Evolutionary conservation across 1,284 basidiomycete genomes (phyloP), one percentile per base, ranked within the genome.

Genomic region (Sutorius eximius): DNA sequence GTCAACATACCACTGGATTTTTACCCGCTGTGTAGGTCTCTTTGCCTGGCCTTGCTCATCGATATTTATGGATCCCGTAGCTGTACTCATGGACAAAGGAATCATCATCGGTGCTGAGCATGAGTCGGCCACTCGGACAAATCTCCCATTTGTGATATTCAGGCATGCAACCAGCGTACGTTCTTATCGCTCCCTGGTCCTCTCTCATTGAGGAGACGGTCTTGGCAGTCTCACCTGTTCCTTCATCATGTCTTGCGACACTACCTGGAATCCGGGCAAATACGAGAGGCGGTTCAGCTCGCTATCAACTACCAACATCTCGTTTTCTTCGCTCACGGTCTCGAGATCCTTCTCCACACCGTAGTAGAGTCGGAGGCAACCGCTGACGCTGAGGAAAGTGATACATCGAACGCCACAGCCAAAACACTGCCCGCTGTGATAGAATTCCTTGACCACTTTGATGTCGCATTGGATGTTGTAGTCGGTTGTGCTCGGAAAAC

Each of bases 401-500:
- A 64, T 37, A 50, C 62, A 13, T 58, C 69, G 18, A 67, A 62
- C 29, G 52, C 61, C 43, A 40, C 64, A 51, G 59, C 61, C 34
- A 62, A 66, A 43, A 72, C 77, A 18, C 74, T 98, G 11, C 80
- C 87, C 0, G 76, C 80, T 1, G 88, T 92, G 2, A 81, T 98
- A 51, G 89, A 92, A 59, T 99, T 99, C 67, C 75, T 99, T 61
- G 96, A 99, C 68, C 86, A 98, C 70, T 99, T 98, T 68, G 89
- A 93, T 55, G 87, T 85, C 50, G 83, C 90, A 5, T 76, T 98
- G 51, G 92, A 97, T 57, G 95, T 99, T 5, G 92, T 99, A 2
- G 96, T 98, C 9, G 88, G 91, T 7, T 98, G 96, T 67, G 97
- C 97, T 9, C 81, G 97, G 46, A 99, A 99, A 76, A 99, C 95